Percentiles rank a stretch among this genome's conserved stretches.
phyloP scores from a whole-genome alignment of 1,284 basidiomycete genomes.

The Naganishia liquefaciens region DNA sequence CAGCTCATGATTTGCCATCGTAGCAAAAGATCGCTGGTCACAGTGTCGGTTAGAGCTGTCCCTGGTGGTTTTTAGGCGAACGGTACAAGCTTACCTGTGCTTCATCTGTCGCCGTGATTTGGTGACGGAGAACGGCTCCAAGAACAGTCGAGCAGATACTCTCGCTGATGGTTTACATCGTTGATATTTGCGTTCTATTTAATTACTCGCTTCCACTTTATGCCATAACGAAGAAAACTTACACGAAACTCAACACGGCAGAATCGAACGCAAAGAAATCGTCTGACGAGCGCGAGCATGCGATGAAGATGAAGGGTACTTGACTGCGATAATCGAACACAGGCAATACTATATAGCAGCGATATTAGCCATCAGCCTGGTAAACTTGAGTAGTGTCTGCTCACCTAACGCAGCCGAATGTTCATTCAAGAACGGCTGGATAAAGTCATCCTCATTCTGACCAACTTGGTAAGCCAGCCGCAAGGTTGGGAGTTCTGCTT shows the following conservation, averaged over 20 bases:
- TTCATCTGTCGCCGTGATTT: slow-evolving; percentile 21
- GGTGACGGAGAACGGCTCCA: slow-evolving; percentile 28
- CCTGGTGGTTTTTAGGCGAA: too few species aligned
- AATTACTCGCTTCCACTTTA: too few species aligned
- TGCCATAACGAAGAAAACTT: not conserved
- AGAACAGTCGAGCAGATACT: slow-evolving; percentile 43
- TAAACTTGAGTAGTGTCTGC: not conserved
- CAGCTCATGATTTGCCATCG: slow-evolving; percentile 41
- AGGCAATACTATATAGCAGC: slow-evolving; percentile 39
- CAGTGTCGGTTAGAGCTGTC: not conserved
- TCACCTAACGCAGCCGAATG: slow-evolving; percentile 18
- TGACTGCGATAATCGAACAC: slow-evolving; percentile 49
- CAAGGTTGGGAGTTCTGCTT: too few species aligned
- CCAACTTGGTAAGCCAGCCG: not conserved
- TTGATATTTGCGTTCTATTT: too few species aligned
- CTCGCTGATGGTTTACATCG: slow-evolving; percentile 33
- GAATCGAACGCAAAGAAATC: slow-evolving; percentile 46
- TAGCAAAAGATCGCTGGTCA: slow-evolving; percentile 39
- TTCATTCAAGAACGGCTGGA: slow-evolving; percentile 7
- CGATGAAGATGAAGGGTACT: slow-evolving; percentile 46
- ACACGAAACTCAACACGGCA: slow-evolving; percentile 45
- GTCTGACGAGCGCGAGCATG: slow-evolving; percentile 43
- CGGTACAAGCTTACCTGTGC: slow-evolving; percentile 35
- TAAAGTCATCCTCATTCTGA: slow-evolving; percentile 22
- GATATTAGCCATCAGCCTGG: not conserved